Base-by-base conservation (phyloP, 73 alveolate genomes). In the Symbiodinium natans region DNA sequence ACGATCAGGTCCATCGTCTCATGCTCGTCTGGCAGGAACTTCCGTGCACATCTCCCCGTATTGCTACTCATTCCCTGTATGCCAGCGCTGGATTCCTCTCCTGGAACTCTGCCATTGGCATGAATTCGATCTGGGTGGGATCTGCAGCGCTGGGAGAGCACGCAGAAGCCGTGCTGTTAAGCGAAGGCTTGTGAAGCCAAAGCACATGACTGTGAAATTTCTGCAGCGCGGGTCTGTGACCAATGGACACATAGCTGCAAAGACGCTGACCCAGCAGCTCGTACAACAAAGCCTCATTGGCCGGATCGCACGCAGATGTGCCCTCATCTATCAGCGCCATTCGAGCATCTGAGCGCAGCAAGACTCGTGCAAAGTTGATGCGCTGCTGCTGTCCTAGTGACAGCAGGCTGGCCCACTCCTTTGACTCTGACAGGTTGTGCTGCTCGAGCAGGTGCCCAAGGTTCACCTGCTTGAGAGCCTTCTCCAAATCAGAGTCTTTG, bases 351-450 rank as follows among this genome's bases (percentile, higher is more conserved):
- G 82, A 5, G 23, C 98, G 98, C 83, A 92, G 36, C 82, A 92
- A 29, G 9, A 92, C 92, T 23, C 98, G 98, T 36, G 98, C 98
- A 39, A 92, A 92, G 80, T 80, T 80, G 43, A 92, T 92, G 82
- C 98, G 98, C 83, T 92, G 98, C 92, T 92, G 98, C 68, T 92
- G 92, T n/a, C 98, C 98, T 40, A 90, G 97, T 40, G 43, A 48
- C 98, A 92, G 40, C n/a, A 92, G 68, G 39, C 98, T 92, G 41
- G 92, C 39, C 98, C 98, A 92, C 10, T 74, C 98, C 25, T 92
- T 80, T 29, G 90, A 48, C 42, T 80, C 92, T 25, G 85, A 68
- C 52, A 92, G 41, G 43, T 68, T 71, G 41, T 90, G 97, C 80
- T 90, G 97, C 86, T 77, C 86, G 29, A 36, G 46, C 86, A 34